phyloP scores from a whole-genome alignment of 176 grass and related monocot species.

The Musa itinerans region DNA sequence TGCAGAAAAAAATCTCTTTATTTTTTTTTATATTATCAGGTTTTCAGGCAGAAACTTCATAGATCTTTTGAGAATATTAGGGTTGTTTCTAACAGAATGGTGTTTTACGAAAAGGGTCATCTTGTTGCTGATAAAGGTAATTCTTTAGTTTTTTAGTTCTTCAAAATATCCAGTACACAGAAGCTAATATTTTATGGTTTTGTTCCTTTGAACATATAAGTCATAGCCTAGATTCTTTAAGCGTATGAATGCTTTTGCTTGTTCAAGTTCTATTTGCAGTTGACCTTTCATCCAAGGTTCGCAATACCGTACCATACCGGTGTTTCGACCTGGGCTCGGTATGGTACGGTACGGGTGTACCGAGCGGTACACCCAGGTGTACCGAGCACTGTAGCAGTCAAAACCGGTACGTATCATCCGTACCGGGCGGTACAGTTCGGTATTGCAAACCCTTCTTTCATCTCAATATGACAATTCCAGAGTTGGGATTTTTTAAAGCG shows the following conservation, averaged over 20 bases:
- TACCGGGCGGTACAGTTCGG: too few species aligned
- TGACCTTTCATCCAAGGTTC: too few species aligned
- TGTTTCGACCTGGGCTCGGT: too few species aligned
- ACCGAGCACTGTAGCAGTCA: too few species aligned
- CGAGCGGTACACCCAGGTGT: too few species aligned
- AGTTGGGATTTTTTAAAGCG: too few species aligned
- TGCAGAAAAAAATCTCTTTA: neutral
- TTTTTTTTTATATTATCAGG: conserved; percentile 32
- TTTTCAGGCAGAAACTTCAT: conserved; percentile 77
- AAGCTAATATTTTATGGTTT: neutral
- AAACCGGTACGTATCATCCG: too few species aligned
- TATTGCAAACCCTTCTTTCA: too few species aligned
- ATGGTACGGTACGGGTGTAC: too few species aligned
- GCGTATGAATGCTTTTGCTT: conserved; percentile 20
- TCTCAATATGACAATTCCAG: too few species aligned
- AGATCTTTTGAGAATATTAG: conserved; percentile 85
- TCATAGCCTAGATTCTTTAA: neutral
- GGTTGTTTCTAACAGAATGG: conserved; percentile 89
- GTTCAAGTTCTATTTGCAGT: conserved; percentile 71
- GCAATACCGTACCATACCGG: too few species aligned
- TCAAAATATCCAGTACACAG: too few species aligned
- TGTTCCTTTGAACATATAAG: neutral
- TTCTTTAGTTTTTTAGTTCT: conserved; percentile 11
- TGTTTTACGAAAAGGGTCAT: conserved; percentile 59
- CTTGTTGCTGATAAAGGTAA: conserved; percentile 92